phyloP scores from a whole-genome alignment of 1,139 yeast genomes.

The Yamadazyma kanchanaburiensis region DNA sequence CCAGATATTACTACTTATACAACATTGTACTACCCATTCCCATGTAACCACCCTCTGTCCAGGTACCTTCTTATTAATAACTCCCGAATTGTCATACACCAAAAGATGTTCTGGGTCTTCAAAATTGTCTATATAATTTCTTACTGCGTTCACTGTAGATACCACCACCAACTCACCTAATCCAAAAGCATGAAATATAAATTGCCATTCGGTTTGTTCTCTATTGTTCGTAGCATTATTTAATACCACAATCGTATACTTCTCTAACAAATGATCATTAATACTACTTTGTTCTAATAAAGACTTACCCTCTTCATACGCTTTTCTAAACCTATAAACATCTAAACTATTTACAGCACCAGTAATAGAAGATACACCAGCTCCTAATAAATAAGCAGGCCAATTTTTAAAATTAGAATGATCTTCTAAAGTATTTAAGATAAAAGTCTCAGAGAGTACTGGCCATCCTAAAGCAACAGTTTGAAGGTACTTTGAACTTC shows the following conservation, averaged over 20 bases:
- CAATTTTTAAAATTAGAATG: slow-evolving; percentile 29
- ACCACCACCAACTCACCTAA: slow-evolving; percentile 18
- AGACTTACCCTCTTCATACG: slow-evolving; percentile 18
- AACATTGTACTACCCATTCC: slow-evolving; percentile 78
- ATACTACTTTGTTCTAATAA: slow-evolving; percentile 37
- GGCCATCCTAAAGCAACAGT: slow-evolving; percentile 92
- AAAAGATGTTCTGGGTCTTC: slow-evolving; percentile 10
- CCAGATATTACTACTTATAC: slow-evolving; percentile 46
- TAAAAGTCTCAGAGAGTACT: slow-evolving; percentile 57
- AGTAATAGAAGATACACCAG: slow-evolving; percentile 56
- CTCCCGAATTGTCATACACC: slow-evolving; percentile 23
- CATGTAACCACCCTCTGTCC: slow-evolving; percentile 39
- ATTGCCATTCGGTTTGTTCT: slow-evolving; percentile 33
- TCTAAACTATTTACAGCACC: slow-evolving; percentile 39
- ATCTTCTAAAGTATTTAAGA: slow-evolving; percentile 48
- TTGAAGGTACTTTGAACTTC: slow-evolving; percentile 80
- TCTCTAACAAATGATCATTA: slow-evolving; percentile 32
- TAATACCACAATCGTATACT: slow-evolving; percentile 28
- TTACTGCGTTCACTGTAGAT: slow-evolving; percentile 5
- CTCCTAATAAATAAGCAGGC: slow-evolving; percentile 61
- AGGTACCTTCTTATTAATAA: slow-evolving; percentile 2
- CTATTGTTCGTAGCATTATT: slow-evolving; percentile 18
- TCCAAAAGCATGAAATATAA: slow-evolving; percentile 48
- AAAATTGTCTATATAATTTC: slow-evolving; percentile 2
- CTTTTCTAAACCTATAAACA: slow-evolving; percentile 33